Evolutionary conservation across 202 grass and related monocot genomes (phyloP).

Genomic region (Zoysia matrella): DNA sequence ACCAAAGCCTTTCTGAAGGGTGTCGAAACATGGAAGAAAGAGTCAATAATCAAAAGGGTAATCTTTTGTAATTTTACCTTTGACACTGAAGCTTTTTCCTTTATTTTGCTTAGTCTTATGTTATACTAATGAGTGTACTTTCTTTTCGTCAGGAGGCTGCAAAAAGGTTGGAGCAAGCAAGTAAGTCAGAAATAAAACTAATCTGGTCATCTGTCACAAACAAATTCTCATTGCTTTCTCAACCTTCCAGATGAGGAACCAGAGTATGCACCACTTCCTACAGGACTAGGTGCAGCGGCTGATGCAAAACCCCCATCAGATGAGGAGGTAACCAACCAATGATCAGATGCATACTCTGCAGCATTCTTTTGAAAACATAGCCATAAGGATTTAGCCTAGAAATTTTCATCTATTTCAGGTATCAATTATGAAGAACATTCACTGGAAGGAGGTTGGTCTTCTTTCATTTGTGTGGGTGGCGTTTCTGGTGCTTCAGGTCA

Average conservation of each 20-base stretch:
- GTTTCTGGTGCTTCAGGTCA: constrained; percentile 80
- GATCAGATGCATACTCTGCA: constrained; percentile 8
- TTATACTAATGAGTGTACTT: constrained; percentile 34
- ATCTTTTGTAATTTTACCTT: constrained; percentile 24
- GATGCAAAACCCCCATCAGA: constrained; percentile 44
- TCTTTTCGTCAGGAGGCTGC: constrained; percentile 66
- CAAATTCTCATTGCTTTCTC: constrained; percentile 20
- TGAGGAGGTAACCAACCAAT: constrained; percentile 51
- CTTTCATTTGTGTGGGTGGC: constrained; percentile 77
- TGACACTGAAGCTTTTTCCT: constrained; percentile 3
- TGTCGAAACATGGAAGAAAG: constrained; percentile 88
- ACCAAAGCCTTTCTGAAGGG: constrained; percentile 89
- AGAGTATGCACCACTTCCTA: constrained; percentile 71
- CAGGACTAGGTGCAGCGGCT: constrained; percentile 53
- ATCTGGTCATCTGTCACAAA: constrained; percentile 37
- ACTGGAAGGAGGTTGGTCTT: constrained; percentile 86
- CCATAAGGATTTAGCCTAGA: constrained; percentile 24
- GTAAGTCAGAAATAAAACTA: constrained; percentile 51
- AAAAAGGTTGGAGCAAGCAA: constrained; percentile 53
- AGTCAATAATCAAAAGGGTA: constrained; percentile 74
- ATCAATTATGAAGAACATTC: constrained; percentile 70
- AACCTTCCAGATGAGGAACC: constrained; percentile 52
- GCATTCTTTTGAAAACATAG: constrained; percentile 23
- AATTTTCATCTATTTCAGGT: constrained; percentile 53
- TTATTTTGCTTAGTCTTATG: constrained; percentile 9